Evolutionary conservation across 306 rosid genomes (phyloP).

Genomic region (Luffa acutangula): DNA sequence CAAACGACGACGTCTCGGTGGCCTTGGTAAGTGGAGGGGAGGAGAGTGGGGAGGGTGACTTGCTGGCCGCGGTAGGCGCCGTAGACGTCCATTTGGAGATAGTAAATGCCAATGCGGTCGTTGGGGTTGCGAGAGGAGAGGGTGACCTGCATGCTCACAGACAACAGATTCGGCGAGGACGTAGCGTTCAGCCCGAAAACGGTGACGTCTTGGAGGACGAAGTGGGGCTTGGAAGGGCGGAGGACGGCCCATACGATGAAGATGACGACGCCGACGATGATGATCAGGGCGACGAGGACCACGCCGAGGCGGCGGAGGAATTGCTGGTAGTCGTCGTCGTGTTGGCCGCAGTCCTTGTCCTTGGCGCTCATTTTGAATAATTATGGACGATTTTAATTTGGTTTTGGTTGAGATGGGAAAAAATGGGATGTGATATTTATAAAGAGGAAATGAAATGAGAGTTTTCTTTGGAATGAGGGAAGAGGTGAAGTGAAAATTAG

Average conservation of each 20-base stretch:
- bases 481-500: not conserved
- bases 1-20: slow-evolving; percentile 48
- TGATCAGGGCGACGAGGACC: not conserved
- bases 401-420: no score
- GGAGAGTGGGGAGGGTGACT: slow-evolving; percentile 29
- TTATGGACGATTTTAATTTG: no score
- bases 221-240: slow-evolving; percentile 45
- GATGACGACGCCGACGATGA: slow-evolving; percentile 23
- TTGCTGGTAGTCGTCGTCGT: slow-evolving; percentile 10
- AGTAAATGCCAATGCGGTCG: slow-evolving; percentile 44
- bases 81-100: slow-evolving; percentile 25
- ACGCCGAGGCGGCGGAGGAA: slow-evolving; percentile 19
- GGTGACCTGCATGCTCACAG: slow-evolving; percentile 41
- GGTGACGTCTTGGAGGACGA: slow-evolving; percentile 62
- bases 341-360: slow-evolving; percentile 36
- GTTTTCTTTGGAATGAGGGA: not conserved
- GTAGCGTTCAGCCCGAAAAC: slow-evolving; percentile 46
- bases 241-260: slow-evolving; percentile 49
- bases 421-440: no score
- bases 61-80: slow-evolving; percentile 57
- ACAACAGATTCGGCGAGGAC: slow-evolving; percentile 22
- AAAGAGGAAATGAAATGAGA: no score
- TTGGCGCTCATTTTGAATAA: slow-evolving; percentile 31
- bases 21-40: slow-evolving; percentile 57
- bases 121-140: slow-evolving; percentile 51